Evolutionary conservation across 140 eudicot genomes (phyloP).

Genomic region (Flaveria floridana): DNA sequence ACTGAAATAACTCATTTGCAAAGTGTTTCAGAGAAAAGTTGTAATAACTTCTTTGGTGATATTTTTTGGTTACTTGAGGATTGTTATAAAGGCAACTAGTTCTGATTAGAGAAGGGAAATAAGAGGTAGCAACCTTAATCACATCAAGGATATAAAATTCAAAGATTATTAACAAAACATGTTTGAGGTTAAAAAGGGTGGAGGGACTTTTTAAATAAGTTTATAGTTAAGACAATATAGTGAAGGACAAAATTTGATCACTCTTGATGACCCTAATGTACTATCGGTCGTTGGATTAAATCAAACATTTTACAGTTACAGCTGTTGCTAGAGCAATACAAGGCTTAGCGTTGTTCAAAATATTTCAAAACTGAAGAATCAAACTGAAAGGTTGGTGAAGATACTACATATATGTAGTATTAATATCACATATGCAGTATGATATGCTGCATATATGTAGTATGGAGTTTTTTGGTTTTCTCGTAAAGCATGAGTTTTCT

Average conservation of each 20-base stretch:
- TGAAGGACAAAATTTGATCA: background rate
- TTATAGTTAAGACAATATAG: background rate
- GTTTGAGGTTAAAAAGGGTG: background rate
- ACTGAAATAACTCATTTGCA: background rate
- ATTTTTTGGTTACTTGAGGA: background rate
- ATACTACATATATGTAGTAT: no score
- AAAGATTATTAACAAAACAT: background rate
- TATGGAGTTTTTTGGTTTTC: no score
- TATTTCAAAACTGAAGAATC: no score
- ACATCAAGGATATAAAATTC: background rate
- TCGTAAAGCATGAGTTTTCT: no score
- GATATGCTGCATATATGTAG: no score
- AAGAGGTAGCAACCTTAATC: background rate
- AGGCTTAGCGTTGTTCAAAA: no score
- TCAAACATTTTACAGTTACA: no score
- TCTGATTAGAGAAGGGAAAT: slow-evolving; percentile 16
- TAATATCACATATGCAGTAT: no score
- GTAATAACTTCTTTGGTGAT: background rate
- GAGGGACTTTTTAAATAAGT: background rate
- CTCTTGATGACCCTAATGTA: background rate
- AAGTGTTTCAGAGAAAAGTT: background rate
- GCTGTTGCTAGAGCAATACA: no score
- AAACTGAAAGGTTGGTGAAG: no score
- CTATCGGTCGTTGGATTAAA: no score
- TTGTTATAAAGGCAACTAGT: background rate